Base-by-base conservation (phyloP, 2,329 filamentous ascomycete genomes). In the Rhinocladiella mackenziei region DNA sequence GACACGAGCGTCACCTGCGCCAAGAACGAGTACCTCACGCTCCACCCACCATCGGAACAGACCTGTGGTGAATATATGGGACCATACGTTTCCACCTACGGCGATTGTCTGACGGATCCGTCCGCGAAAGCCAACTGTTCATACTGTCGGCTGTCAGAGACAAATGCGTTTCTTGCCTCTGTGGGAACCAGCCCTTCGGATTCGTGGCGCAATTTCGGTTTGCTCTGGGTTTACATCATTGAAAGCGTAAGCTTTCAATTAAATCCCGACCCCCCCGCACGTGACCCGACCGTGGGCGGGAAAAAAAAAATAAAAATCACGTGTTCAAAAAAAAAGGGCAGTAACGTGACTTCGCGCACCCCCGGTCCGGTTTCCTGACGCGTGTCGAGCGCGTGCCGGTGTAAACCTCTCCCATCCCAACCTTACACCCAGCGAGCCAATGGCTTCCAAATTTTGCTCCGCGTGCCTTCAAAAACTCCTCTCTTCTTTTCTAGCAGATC, bases 201-300 rank as follows among this genome's bases (percentile, higher is more conserved):
- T 18, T 64, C 60, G n/a, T 86, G 83, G 82, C 71, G 82, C 44
- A 84, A 87, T 58, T 86, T 80, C 45, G 84, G 83, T 1, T 70
- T 87, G 28, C 67, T 86, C 57, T 86, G 80, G 76, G 79, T 70
- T 0, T 87, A 76, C 55, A 74, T 86, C 29, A 48, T 65, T 0
- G 83, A 86, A 61, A 84, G 86, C 55, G 72, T 84, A 26, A 62
- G 64, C 29, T 65, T 73, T 2, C 80, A 81, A 0, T 66, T 84
- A 2, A 51, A 70, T 8, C 62, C 80, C 1, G 87, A 87, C 62
- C 87, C 76, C 2, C 53, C 79, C 14, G 77, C 81, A 56, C 66
- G 80, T 10, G 78, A 83, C 3, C 67, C 67, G 3, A 69, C 69
- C 58, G 58, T 57, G 39, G 60, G 22, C 46, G 59, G 62, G 22